Base-by-base conservation (phyloP, 495 filamentous ascomycete genomes). In the Aspergillus bertholletiae region DNA sequence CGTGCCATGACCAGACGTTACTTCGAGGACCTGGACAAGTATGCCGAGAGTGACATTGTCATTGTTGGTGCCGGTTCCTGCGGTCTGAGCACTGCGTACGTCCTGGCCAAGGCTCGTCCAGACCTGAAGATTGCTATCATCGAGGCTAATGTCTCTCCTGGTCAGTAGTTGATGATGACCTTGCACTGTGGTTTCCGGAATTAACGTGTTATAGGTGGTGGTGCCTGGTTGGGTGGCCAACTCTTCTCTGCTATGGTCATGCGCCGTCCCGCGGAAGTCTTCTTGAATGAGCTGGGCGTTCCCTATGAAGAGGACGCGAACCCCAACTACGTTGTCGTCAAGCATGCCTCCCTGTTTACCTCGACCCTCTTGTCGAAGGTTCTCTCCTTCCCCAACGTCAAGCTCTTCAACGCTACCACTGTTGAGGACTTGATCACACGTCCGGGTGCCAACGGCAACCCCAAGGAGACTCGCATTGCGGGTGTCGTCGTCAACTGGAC, bases 401-500 rank as follows among this genome's bases (percentile, higher is more conserved):
- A 96, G 82, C 83, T 96, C 59, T 96, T 96, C 83, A 96, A 96
- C 64, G 91, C 91, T 40, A 96, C 91, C 37, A 76, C 85, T 22
- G 91, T 96, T 35, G 91, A 96, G 73, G 91, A 96, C 69, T 75
- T 96, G 61, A 92, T 95, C 71, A 95, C 91, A 21, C 87, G 89
- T 27, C 78, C 74, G 5, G 58, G 69, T 48, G 59, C 65, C 30
- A 63, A 69, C 40, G 68, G 68, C 51, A 63, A 57, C 60, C 55
- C 58, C 12, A 79, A 79, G 28, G 71, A 67, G 4, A 65, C 92
- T 39, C 83, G 85, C 46, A 83, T 96, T 57, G 89, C 90, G 11
- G 91, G 91, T 64, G 91, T 94, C 4, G 91, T 96, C 57, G 91
- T 88, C 53, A 96, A 96, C 81, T 96, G 91, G 91, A 94, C 91